Evolutionary conservation across 257 asterid species (phyloP).

Genomic region (Capsicum pubescens): DNA sequence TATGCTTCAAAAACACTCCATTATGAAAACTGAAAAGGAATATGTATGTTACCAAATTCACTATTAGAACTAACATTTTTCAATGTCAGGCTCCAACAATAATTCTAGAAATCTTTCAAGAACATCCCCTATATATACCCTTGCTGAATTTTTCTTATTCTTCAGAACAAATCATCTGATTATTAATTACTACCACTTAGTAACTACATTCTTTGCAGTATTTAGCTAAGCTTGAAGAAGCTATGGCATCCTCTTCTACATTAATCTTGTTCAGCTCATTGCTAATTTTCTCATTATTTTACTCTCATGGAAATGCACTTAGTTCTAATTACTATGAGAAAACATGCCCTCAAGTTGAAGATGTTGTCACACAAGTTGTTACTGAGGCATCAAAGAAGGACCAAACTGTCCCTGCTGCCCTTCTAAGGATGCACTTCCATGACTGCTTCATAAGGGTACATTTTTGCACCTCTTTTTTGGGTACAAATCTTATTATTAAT

Average conservation of each 20-base stretch:
- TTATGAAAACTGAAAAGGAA: constrained; percentile 25
- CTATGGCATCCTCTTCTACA: constrained; percentile 16
- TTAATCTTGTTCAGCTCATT: constrained; percentile 20
- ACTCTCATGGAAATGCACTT: constrained; percentile 39
- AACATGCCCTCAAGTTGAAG: constrained; percentile 34
- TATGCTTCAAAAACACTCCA: constrained; percentile 42
- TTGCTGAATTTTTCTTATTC: not conserved
- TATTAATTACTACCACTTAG: not conserved
- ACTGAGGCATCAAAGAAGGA: constrained; percentile 25
- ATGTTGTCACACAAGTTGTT: constrained; percentile 13
- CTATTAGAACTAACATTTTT: constrained; percentile 26
- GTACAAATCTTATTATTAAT: not conserved
- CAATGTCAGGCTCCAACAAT: not conserved
- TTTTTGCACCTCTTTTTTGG: not conserved
- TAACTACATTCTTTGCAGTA: not conserved
- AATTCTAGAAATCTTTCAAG: constrained; percentile 3
- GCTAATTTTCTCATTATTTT: constrained; percentile 27
- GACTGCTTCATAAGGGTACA: constrained; percentile 37
- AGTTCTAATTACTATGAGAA: constrained; percentile 45
- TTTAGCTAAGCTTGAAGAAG: not conserved
- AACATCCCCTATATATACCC: constrained; percentile 36
- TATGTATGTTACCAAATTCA: constrained; percentile 37
- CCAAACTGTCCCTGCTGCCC: constrained; percentile 34
- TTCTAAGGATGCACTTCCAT: constrained; percentile 38
- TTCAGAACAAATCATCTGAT: constrained; percentile 5